Evolutionary conservation across 2,329 filamentous ascomycete genomes (phyloP).

Genomic region (Myriosclerotinia curreyana): DNA sequence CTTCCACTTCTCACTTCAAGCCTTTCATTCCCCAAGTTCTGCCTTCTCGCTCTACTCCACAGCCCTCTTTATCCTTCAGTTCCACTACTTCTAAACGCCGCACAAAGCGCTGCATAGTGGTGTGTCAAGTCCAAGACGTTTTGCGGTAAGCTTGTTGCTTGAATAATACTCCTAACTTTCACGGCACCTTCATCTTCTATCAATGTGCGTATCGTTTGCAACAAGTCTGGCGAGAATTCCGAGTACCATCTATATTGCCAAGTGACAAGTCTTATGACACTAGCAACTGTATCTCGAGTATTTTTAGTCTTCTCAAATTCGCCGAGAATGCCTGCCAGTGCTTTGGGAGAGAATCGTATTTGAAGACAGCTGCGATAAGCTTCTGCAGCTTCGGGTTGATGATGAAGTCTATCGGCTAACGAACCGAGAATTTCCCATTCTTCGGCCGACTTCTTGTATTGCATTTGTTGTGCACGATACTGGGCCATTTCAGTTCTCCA

Average conservation of each 20-base stretch:
- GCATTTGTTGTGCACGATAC: conserved; percentile 85
- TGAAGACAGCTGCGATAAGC: conserved; percentile 86
- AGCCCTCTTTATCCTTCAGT: conserved; percentile 35
- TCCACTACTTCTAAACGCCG: conserved; percentile 90
- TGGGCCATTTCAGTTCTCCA: conserved; percentile 98
- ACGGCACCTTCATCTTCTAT: conserved; percentile 98
- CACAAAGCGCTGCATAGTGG: conserved; percentile 91
- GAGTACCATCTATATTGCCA: conserved; percentile 99
- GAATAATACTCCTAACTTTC: conserved; percentile 95
- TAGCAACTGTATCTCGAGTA: conserved; percentile 75
- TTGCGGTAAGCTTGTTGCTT: conserved; percentile 91
- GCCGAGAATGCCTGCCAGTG: conserved; percentile 78
- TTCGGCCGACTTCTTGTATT: conserved; percentile 94
- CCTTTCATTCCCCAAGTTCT: too few species aligned
- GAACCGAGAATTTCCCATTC: conserved; percentile 98
- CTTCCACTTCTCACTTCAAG: conserved; percentile 1
- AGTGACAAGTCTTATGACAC: conserved; percentile 86
- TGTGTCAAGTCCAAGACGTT: conserved; percentile 92
- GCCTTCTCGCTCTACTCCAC: neutral
- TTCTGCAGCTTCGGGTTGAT: conserved; percentile 86
- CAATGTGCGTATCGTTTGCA: conserved; percentile 82
- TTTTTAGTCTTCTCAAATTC: conserved; percentile 75
- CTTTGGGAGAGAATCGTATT: conserved; percentile 89
- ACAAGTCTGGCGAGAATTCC: conserved; percentile 90
- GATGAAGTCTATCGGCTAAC: conserved; percentile 87